Base-by-base conservation (phyloP, 192 early-diverging fungal genomes). In the Chytriomyces sp. region DNA sequence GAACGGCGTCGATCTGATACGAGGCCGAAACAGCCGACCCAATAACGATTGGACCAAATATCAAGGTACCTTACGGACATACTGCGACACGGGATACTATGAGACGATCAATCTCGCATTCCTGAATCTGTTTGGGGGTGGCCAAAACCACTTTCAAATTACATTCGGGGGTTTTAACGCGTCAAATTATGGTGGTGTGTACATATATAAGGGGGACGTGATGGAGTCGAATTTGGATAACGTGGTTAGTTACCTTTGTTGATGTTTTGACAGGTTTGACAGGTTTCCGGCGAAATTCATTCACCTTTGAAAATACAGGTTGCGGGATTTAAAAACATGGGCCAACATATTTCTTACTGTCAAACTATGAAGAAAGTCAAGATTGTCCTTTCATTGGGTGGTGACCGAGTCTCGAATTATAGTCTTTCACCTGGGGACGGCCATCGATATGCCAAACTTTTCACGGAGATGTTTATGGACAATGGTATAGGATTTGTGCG, bases 351-450 rank as follows among this genome's bases (percentile, higher is more conserved):
- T 61, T 17, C 12, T 10, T 52, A 39, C 10, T 78, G 77, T 59
- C 77, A 78, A 40, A 25, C 12, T 17, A 38, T 67, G 17, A 72
- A 72, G 17, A n/a, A n/a, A n/a, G 68, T 70, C 33, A 69, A 70
- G 39, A 65, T 78, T 25, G 33, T 78, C 30, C 37, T 78, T 3
- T 78, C 77, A 3, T 72, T 74, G 8, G 72, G 72, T 6, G 30
- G 64, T 19, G 39, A 44, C 64, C 53, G 14, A 44, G 28, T 14
- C 64, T 28, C 17, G 10, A 14, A 12, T 8, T 66, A 66, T 44
- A 10, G 7, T 5, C 26, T 66, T 19, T 22, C 10, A 8, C 17
- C n/a, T 1, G 64, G 64, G 2, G 64, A 62, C 38, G 60, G 60
- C 28, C 32, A 14, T 40, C 30, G 0, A 8, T 53, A 32, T 31